Base-by-base conservation (phyloP, 2,329 filamentous ascomycete species). In the Dothideomycetes sp. region DNA sequence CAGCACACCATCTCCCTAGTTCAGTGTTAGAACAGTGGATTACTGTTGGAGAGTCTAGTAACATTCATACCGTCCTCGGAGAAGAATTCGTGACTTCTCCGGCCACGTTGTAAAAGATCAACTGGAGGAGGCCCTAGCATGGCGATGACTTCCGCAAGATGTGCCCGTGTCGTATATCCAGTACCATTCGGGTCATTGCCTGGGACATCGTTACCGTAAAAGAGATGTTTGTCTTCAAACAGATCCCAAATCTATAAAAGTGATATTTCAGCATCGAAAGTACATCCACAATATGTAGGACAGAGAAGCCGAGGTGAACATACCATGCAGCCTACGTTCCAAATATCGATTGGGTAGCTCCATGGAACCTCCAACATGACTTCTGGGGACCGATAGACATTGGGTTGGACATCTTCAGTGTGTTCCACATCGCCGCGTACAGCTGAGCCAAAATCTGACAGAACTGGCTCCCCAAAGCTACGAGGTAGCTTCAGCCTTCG, bases 321-420 rank as follows among this genome's bases (percentile, higher is more conserved):
- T 46, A 60, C 56, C 56, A 62, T 52, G 24, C 40, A 47, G 16
- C 59, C 60, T 4, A 59, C 49, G 40, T 62, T 60, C 57, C 56
- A 63, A 5, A 63, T 56, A 40, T 63, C 60, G 10, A 53, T 49
- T 7, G 46, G 47, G 42, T 58, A 58, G 8, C 49, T 48, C 59
- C 59, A 63, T 7, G 46, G 44, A 1, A 49, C 51, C 11, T 52
- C 46, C 8, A 63, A 45, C 34, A 61, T 54, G 3, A 61, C 52
- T 42, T 63, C 59, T 7, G 58, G 58, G 29, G 57, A 49, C 18
- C 56, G 46, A 41, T 59, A 61, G n/a, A 56, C 43, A 34, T 58
- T 36, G 4, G 58, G 58, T 43, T 60, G 55, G 12, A 52, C 50
- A 34, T 58, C 49, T 31, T 58, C 47, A 2, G 44, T 48, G 24